These are phyloP conservation scores for Penicillium samsonianum DNA, from an alignment of 495 filamentous ascomycete species.

Conservation along the genomic window DNA sequence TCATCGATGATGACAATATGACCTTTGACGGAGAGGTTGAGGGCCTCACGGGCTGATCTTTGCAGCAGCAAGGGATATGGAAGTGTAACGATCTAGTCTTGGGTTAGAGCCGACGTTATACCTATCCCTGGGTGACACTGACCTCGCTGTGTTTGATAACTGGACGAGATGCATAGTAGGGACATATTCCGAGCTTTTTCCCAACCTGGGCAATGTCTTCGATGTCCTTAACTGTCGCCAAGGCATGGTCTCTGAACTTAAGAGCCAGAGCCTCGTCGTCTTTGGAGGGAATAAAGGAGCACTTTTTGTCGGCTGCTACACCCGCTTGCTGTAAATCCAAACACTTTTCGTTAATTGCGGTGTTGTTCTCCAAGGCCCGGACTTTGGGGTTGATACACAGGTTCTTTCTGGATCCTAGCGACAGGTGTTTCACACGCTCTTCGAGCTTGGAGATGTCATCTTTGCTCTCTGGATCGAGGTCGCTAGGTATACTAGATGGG, in stretches of 20 bases:
- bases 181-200: slow-evolving; percentile 79
- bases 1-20: slow-evolving; percentile 95
- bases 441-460: slow-evolving; percentile 38
- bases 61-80: slow-evolving; percentile 92
- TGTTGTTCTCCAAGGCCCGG: slow-evolving; percentile 63
- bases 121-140: slow-evolving; percentile 15
- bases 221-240: slow-evolving; percentile 88
- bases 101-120: slow-evolving; percentile 1
- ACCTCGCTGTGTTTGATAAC: slow-evolving; percentile 80
- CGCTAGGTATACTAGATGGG: slow-evolving; percentile 56
- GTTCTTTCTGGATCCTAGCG: slow-evolving; percentile 87
- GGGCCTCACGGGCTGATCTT: slow-evolving; percentile 82
- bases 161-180: slow-evolving; percentile 89
- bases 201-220: slow-evolving; percentile 84
- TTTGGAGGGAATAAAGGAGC: slow-evolving; percentile 74
- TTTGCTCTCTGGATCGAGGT: slow-evolving; percentile 31
- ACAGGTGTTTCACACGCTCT: slow-evolving; percentile 79
- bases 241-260: slow-evolving; percentile 82
- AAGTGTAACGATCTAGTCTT: slow-evolving; percentile 77
- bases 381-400: slow-evolving; percentile 91
- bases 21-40: slow-evolving; percentile 79
- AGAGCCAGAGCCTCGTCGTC: slow-evolving; percentile 70
- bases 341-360: slow-evolving; percentile 94
- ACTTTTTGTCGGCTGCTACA: slow-evolving; percentile 67
- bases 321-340: slow-evolving; percentile 81